Evolutionary conservation across 805 yeast genomes (phyloP), one percentile per base, ranked within the genome.

Genomic region (Kodamaea leandrae): DNA sequence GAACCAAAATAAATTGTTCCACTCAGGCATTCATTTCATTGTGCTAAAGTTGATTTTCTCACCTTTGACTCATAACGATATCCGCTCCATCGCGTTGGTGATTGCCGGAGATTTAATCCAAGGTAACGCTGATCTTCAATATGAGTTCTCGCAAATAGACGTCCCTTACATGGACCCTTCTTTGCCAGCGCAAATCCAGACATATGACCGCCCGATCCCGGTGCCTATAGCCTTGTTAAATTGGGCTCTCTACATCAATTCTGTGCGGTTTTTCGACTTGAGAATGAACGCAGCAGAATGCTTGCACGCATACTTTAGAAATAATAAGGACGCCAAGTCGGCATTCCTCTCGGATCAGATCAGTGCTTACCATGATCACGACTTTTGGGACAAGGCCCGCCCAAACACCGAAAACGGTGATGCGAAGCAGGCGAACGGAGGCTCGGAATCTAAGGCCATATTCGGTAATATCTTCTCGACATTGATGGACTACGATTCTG

Each of bases 141-240:
- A 66, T 10, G 78, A 78, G 43, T 83, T 91, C 51, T 72, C 88
- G 1, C 80, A 80, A 41, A 81, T 91, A 10, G 98, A 93, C 60
- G 96, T 93, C 6, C 99, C 99, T 0, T 87, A 83, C 55, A 71
- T 90, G 41, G 97, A 88, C 54, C 88, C 96, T 8, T 69, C 82
- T 4, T 53, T 78, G 39, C 80, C 81, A 0, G 41, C 76, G 1
- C 72, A 63, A 41, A 47, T 62, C 13, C 72, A 68, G 40, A 30
- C 55, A 1, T 66, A 53, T 30, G 61, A 58, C 32, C 52, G 47
- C 33, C 55, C 60, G 2, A 62, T 87, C 2, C 91, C 97, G 0
- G 95, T 86, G 0, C 71, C 83, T 0, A 70, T 74, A 20, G 88
- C 95, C 0, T 66, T 93, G 37, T 54, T 91, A 21, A 83, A 85